Evolutionary conservation across 1,139 yeast species (phyloP), one percentile per base, ranked within the genome.

Genomic region (Zygosaccharomyces sapae): DNA sequence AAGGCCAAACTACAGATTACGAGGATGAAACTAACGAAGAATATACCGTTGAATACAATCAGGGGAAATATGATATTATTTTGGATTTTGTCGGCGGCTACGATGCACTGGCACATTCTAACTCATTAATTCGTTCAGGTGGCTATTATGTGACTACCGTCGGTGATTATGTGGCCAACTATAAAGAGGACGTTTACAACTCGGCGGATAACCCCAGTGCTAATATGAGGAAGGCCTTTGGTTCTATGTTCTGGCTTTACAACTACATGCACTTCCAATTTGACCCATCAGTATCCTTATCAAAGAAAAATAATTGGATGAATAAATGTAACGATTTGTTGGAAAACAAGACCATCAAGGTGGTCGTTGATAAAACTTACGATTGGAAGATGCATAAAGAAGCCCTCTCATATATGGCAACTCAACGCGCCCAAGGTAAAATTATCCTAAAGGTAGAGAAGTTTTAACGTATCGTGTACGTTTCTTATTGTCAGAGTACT

Each of bases 401-500:
- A 10, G 94, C 90, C 0, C 66, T 76, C 47, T 74, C 74, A 2
- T 72, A 69, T 53, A 67, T 84, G 48, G 67, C 64, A 24, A 62
- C 71, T 2, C 79, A 80, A 40, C 74, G 71, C 48, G 79, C 81
- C n/a, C 76, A 74, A 50, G 95, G 95, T 27, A 86, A 86, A 63
- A 69, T 86, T 44, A 75, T 86, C 4, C 48, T 71, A 37, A 59
- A 70, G 33, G 67, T 69, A 19, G 75, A 71, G 48, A 61, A 59
- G 42, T 70, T 70, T 48, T 70, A 54, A 50, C 20, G 19, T 8
- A 31, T 31, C 38, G 10, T 19, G 25, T 27, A 24, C 45, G 9
- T 24, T 36, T 25, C 27, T 31, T 18, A 31, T 8, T 13, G 19
- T 18, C 3, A 31, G 3, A 16, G 19, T 31, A 31, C 8, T n/a